Percentiles rank a stretch among this genome's conserved stretches.
Evolutionary conservation across 768 basidiomycete genomes (phyloP).

Genomic region (Xerocomellus dryophilus): DNA sequence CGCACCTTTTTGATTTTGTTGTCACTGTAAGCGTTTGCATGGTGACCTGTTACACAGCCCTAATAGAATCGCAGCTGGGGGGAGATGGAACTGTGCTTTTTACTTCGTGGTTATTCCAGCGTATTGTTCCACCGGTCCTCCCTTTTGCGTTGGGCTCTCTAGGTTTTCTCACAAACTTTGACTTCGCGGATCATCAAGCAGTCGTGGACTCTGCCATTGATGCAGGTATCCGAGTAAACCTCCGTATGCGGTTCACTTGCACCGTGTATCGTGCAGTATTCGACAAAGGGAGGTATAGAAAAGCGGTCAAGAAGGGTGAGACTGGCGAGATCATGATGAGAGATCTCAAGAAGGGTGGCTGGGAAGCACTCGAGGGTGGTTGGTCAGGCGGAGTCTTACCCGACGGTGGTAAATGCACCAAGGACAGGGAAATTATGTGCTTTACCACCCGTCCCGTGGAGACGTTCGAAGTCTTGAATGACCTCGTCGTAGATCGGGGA

Average conservation of each 20-base stretch:
- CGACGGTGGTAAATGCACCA: constrained; percentile 49
- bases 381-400: constrained; percentile 45
- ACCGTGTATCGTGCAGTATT: constrained; percentile 93
- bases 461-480: constrained; percentile 94
- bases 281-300: constrained; percentile 62
- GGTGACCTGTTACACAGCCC: not conserved
- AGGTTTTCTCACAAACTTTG: constrained; percentile 96
- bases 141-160: constrained; percentile 96
- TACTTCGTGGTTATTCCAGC: constrained; percentile 98
- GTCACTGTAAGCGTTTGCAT: constrained; percentile 68
- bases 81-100: constrained; percentile 98
- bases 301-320: constrained; percentile 88
- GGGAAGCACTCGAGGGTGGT: constrained; percentile 93
- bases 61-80: constrained; percentile 63
- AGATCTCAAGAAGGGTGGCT: constrained; percentile 84
- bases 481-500: constrained; percentile 95
- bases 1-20: constrained; percentile 97
- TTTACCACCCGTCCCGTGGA: constrained; percentile 93
- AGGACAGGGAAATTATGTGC: constrained; percentile 98
- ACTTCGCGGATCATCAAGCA: constrained; percentile 80
- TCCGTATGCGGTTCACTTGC: constrained; percentile 99
- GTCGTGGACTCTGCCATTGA: constrained; percentile 89
- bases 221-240: constrained; percentile 91
- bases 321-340: constrained; percentile 98
- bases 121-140: constrained; percentile 96